Base-by-base conservation (phyloP, 1,284 basidiomycete species). In the Sporisorium iseilematis-ciliati region DNA sequence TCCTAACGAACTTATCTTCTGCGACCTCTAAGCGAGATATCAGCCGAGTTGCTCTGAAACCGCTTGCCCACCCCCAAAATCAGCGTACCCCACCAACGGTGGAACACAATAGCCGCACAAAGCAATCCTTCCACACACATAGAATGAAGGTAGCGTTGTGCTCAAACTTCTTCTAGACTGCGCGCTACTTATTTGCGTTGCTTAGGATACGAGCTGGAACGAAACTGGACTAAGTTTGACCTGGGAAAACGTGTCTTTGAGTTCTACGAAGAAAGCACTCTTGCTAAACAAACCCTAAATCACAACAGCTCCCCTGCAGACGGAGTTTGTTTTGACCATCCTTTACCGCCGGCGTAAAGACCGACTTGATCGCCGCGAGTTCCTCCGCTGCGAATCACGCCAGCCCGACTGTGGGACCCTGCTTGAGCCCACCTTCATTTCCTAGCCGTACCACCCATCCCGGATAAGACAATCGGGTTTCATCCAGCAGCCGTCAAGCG, bases 261-360 rank as follows among this genome's bases (percentile, higher is more conserved):
- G 12, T 38, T 38, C 35, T 16, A 38, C 11, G 35, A 38, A 14
- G 12, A 38, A 38, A 2, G 35, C 14, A 38, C 14, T 10, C 14
- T 38, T 38, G 3, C 16, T 35, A 11, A 11, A 4, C 12, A 14
- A 38, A 33, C 33, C 7, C 7, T 33, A 7, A 2, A 2, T 6
- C 35, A 38, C 11, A 16, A 16, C 4, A 16, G 35, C 20, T 46
- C 12, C 18, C 7, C 26, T 49, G 48, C 48, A 49, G 48, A 49
- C 26, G 29, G 48, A 49, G 48, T 49, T 49, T 25, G 18, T 31
- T 49, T 31, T 25, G 7, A 4, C 26, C 26, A 18, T 33, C 29
- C 18, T 5, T 20, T 57, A 48, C 55, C 55, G 55, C 55, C 55
- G 55, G 43, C 45, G 43, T 38, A 25, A 49, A 49, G 23, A 29